phyloP scores from a whole-genome alignment of 352 stramenopile genomes.

The Discostella stelligera region DNA sequence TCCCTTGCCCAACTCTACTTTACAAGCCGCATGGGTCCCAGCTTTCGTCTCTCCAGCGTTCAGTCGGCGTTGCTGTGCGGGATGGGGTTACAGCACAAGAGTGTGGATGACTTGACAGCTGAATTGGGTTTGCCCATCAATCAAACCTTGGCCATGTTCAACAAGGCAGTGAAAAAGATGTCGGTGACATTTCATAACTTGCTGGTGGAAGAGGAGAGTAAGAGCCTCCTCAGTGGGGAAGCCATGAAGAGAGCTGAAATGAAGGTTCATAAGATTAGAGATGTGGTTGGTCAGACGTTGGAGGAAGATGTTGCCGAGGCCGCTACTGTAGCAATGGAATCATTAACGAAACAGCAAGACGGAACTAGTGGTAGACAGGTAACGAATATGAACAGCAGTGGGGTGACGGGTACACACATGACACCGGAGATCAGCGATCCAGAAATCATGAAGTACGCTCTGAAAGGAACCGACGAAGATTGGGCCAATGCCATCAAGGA shows the following conservation, averaged over 20 bases:
- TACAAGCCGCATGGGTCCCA: constrained; percentile 88
- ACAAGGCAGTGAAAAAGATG: constrained; percentile 89
- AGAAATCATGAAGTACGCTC: constrained; percentile 95
- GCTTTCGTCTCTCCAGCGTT: constrained; percentile 91
- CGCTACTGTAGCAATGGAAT: constrained; percentile 58
- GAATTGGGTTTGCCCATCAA: constrained; percentile 93
- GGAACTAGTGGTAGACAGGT: constrained; percentile 57
- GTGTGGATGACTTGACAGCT: constrained; percentile 90
- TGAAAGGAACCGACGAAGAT: constrained; percentile 91
- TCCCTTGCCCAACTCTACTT: constrained; percentile 95
- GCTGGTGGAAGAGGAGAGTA: constrained; percentile 82
- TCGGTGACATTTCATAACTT: constrained; percentile 82
- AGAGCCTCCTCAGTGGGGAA: constrained; percentile 77
- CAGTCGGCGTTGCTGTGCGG: constrained; percentile 94
- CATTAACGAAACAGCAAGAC: constrained; percentile 54
- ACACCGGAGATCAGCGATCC: constrained; percentile 47
- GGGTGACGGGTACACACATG: constrained; percentile 47
- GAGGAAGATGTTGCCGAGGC: constrained; percentile 80
- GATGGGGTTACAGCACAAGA: constrained; percentile 90
- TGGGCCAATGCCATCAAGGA: constrained; percentile 85
- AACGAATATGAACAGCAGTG: constrained; percentile 23
- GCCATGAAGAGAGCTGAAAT: constrained; percentile 85
- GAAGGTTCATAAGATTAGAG: constrained; percentile 81
- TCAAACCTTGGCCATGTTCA: constrained; percentile 97
- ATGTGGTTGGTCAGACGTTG: constrained; percentile 85